A percentile compares a stretch with the other conserved stretches of the same genome.
phyloP scores from a whole-genome alignment of 371 early-diverging fungal species.

The Rhizomucor pusillus region DNA sequence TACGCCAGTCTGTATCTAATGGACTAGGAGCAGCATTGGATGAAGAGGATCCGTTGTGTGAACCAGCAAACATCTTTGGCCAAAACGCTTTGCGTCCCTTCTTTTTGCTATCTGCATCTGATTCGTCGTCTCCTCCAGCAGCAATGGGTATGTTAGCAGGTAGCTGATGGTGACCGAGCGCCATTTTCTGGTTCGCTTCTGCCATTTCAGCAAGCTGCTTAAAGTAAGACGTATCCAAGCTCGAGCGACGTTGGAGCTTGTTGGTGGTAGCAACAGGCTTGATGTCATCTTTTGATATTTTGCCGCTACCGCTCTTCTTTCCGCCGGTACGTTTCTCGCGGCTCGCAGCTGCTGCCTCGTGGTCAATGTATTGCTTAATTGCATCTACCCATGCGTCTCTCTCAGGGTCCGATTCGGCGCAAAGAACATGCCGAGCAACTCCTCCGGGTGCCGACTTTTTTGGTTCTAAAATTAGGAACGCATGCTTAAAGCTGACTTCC shows the following conservation, averaged over 20 bases:
- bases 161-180: background rate
- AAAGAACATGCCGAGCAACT: constrained; percentile 72
- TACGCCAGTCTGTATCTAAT: constrained; percentile 7
- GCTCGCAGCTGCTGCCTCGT: constrained; percentile 14
- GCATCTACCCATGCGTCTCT: constrained; percentile 85
- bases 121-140: constrained; percentile 5
- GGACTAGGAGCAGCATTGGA: background rate
- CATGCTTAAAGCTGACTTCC: constrained; percentile 65
- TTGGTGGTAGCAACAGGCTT: constrained; percentile 11
- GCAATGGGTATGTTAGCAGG: constrained; percentile 2
- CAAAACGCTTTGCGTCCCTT: constrained; percentile 29
- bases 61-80: constrained; percentile 27
- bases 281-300: constrained; percentile 21
- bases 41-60: constrained; percentile 3
- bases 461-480: constrained; percentile 75
- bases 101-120: constrained; percentile 11
- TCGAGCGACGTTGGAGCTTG: constrained; percentile 10
- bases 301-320: constrained; percentile 6
- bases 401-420: constrained; percentile 84
- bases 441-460: constrained; percentile 59
- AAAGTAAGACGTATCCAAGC: constrained; percentile 7
- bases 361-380: constrained; percentile 44
- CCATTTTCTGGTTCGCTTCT: background rate
- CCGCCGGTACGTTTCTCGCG: background rate
- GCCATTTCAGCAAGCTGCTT: constrained; percentile 2